Percentiles rank a stretch among this genome's conserved stretches.
Evolutionary conservation across 1,284 basidiomycete species (phyloP).

Genomic region (Cryptococcus sp.): DNA sequence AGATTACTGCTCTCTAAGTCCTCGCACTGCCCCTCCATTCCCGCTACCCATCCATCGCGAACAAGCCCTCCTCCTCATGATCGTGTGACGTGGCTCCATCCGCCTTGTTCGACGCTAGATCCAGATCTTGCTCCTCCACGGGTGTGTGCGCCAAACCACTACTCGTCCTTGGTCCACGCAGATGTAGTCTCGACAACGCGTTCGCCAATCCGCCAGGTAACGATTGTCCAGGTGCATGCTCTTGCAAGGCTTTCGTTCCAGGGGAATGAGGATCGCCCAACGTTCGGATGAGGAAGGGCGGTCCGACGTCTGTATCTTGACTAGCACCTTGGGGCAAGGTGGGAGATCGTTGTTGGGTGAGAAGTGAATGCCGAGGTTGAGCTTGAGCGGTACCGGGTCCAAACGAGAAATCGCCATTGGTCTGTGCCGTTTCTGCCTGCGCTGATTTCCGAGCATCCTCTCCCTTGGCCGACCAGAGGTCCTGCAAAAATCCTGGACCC

Average conservation of each 20-base stretch:
- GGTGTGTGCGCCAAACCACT: constrained; percentile 1
- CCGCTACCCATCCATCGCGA: constrained; percentile 29
- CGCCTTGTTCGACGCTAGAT: neutral
- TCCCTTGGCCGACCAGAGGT: constrained; percentile 42
- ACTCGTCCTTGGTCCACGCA: constrained; percentile 21
- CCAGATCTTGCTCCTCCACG: neutral
- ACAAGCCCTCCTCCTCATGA: constrained; percentile 26
- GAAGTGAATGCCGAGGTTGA: constrained; percentile 23
- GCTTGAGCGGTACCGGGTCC: constrained; percentile 19
- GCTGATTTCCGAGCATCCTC: constrained; percentile 32
- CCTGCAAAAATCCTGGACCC: constrained; percentile 40
- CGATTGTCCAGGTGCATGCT: constrained; percentile 45
- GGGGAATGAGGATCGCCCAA: constrained; percentile 32
- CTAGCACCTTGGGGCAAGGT: neutral
- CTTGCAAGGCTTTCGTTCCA: constrained; percentile 34
- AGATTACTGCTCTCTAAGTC: neutral
- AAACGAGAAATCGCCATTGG: constrained; percentile 23
- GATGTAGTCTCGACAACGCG: constrained; percentile 44
- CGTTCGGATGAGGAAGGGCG: constrained; percentile 27
- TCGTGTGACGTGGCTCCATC: constrained; percentile 6
- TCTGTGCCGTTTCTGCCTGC: constrained; percentile 1
- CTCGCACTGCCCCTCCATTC: neutral
- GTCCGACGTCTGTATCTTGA: neutral
- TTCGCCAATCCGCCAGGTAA: constrained; percentile 44
- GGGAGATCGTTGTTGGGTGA: constrained; percentile 33